These are phyloP conservation scores for Dipodascus geniculatus DNA, from an alignment of 805 yeast species.

Conservation along the genomic window DNA sequence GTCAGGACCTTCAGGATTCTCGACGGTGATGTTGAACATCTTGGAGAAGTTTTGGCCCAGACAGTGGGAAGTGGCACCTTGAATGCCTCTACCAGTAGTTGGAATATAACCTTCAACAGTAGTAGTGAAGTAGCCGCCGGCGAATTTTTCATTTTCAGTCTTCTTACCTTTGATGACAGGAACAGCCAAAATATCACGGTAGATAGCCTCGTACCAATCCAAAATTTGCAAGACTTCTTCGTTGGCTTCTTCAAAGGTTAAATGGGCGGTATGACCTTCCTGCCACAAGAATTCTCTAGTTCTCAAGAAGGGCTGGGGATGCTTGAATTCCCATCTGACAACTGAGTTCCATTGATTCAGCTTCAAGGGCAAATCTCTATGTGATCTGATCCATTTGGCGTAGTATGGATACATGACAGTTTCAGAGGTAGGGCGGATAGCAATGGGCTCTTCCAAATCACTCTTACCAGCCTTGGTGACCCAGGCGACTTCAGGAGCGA, in stretches of 20 bases:
- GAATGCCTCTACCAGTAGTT: constrained; percentile 98
- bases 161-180: constrained; percentile 93
- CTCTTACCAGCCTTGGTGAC: constrained; percentile 92
- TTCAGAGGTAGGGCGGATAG: constrained; percentile 98
- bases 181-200: constrained; percentile 88
- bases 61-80: constrained; percentile 97
- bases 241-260: constrained; percentile 70
- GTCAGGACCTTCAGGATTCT: constrained; percentile 83
- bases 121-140: constrained; percentile 94
- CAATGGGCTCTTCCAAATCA: constrained; percentile 95
- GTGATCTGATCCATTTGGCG: constrained; percentile 97
- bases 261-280: constrained; percentile 98
- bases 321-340: constrained; percentile 99
- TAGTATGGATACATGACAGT: constrained; percentile 99
- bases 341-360: constrained; percentile 99
- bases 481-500: constrained; percentile 99
- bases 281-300: constrained; percentile 99
- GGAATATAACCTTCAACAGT: constrained; percentile 96
- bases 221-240: constrained; percentile 78
- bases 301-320: constrained; percentile 98
- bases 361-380: constrained; percentile 92
- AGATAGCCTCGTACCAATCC: constrained; percentile 73
- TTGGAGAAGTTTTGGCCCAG: constrained; percentile 97
- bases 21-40: constrained; percentile 94
- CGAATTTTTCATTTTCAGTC: constrained; percentile 96